Evolutionary conservation across 768 basidiomycete genomes (phyloP).

Genomic region (Trametes cinnabarina): DNA sequence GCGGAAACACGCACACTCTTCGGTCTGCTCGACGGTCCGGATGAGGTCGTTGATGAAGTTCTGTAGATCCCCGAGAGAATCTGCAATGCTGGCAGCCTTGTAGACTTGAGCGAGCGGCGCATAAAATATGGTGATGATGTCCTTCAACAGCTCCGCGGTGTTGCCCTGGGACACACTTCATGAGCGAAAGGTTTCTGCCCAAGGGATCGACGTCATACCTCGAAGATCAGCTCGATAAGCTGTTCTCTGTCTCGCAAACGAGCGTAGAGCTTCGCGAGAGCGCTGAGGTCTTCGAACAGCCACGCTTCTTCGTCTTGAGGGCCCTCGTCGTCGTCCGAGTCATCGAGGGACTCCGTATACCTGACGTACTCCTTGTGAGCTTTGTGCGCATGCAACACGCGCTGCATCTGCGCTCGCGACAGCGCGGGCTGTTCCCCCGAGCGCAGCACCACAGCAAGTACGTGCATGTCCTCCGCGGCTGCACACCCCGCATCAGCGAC

Average conservation of each 20-base stretch:
- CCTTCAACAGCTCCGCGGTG: constrained; percentile 92
- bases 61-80: constrained; percentile 89
- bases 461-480: constrained; percentile 69
- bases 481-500: neutral
- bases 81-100: constrained; percentile 93
- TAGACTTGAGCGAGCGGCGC: constrained; percentile 95
- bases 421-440: constrained; percentile 74
- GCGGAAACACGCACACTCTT: constrained; percentile 65
- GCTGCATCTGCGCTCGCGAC: constrained; percentile 74
- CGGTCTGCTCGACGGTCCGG: constrained; percentile 86
- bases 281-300: constrained; percentile 88
- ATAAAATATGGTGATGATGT: constrained; percentile 99
- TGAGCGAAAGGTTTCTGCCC: neutral
- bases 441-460: constrained; percentile 78
- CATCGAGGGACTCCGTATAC: constrained; percentile 55
- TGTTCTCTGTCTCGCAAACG: constrained; percentile 86
- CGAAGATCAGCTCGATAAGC: constrained; percentile 89
- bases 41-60: constrained; percentile 95
- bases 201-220: constrained; percentile 48
- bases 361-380: constrained; percentile 77
- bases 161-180: constrained; percentile 68
- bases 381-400: constrained; percentile 72
- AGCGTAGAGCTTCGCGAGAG: constrained; percentile 77
- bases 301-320: constrained; percentile 94
- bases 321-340: constrained; percentile 93